Conservation (phyloP, 768 basidiomycete genomes). For the Trametes meyenii region DNA sequence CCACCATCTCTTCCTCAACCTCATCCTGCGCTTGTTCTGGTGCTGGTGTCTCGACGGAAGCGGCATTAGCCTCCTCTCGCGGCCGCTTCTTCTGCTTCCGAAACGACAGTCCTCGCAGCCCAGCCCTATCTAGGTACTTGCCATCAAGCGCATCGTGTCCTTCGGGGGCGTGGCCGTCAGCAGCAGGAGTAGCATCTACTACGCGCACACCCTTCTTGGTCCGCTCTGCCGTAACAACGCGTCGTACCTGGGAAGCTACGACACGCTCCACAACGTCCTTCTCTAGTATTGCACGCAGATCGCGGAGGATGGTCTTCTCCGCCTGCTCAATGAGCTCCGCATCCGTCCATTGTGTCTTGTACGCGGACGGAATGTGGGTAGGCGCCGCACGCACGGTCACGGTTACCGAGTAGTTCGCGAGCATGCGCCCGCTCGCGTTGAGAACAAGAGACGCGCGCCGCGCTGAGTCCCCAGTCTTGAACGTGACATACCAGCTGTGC, state of each 20-base stretch:
- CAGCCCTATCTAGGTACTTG: conserved; percentile 47
- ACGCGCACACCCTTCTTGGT: conserved; percentile 38
- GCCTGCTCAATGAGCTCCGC: conserved; percentile 58
- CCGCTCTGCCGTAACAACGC: conserved; percentile 57
- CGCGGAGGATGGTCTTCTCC: conserved; percentile 55
- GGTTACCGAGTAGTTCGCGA: conserved; percentile 62
- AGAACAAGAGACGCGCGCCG: conserved; percentile 71
- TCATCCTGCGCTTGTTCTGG: conserved; percentile 31
- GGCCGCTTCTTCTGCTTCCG: conserved; percentile 45
- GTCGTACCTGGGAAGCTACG: conserved; percentile 54
- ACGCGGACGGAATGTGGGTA: conserved; percentile 37
- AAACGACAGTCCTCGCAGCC: conserved; percentile 49
- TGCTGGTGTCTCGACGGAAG: background rate
- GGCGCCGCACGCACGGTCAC: conserved; percentile 51
- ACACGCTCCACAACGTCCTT: conserved; percentile 68
- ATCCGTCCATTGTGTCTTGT: conserved; percentile 53
- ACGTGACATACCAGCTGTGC: conserved; percentile 81
- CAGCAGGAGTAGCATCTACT: conserved; percentile 22
- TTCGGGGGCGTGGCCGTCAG: conserved; percentile 28
- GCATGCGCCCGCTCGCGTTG: conserved; percentile 48
- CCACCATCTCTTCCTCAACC: conserved; percentile 19
- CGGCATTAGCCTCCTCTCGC: conserved; percentile 31
- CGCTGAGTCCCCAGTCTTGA: conserved; percentile 62
- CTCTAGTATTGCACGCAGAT: conserved; percentile 58
- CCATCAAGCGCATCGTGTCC: conserved; percentile 44